phyloP scores from a whole-genome alignment of 2,329 filamentous ascomycete species.

The Aspergillus eucalypticola region DNA sequence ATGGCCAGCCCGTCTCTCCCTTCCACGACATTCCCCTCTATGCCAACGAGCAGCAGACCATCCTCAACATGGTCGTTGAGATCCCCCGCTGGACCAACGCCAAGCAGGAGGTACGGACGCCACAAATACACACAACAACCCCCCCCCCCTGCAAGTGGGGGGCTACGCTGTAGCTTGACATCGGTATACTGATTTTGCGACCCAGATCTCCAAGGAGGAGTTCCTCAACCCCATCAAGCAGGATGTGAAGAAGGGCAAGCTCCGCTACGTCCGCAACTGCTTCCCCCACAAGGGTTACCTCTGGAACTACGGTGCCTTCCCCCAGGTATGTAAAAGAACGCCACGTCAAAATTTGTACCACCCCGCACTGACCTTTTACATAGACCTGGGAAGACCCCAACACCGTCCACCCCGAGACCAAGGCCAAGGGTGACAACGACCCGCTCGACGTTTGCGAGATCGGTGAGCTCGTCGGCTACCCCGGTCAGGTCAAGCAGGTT shows the following conservation, averaged over 20 bases:
- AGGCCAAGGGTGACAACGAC: slow-evolving; percentile 99
- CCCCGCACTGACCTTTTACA: not conserved
- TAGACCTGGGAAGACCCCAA: slow-evolving; percentile 99
- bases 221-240: slow-evolving; percentile 99
- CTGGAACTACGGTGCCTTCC: slow-evolving; percentile 99
- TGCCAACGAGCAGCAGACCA: slow-evolving; percentile 90
- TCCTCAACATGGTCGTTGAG: slow-evolving; percentile 99
- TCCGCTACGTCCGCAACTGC: slow-evolving; percentile 99
- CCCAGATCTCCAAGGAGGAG: slow-evolving; percentile 97
- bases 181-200: slow-evolving; percentile 19
- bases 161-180: slow-evolving; percentile 2
- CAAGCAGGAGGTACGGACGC: slow-evolving; percentile 83
- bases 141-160: slow-evolving; percentile 6
- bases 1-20: slow-evolving; percentile 88
- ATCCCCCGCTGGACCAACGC: slow-evolving; percentile 99
- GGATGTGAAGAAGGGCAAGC: slow-evolving; percentile 99
- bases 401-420: slow-evolving; percentile 93
- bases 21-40: slow-evolving; percentile 99
- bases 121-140: not conserved
- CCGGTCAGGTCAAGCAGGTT: slow-evolving; percentile 98
- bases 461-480: slow-evolving; percentile 93
- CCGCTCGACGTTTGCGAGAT: slow-evolving; percentile 99
- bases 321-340: slow-evolving; percentile 65
- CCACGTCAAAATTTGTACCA: not conserved
- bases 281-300: slow-evolving; percentile 99